phyloP scores from a whole-genome alignment of 2,329 filamentous ascomycete genomes.

The Leptographium radiaticola region DNA sequence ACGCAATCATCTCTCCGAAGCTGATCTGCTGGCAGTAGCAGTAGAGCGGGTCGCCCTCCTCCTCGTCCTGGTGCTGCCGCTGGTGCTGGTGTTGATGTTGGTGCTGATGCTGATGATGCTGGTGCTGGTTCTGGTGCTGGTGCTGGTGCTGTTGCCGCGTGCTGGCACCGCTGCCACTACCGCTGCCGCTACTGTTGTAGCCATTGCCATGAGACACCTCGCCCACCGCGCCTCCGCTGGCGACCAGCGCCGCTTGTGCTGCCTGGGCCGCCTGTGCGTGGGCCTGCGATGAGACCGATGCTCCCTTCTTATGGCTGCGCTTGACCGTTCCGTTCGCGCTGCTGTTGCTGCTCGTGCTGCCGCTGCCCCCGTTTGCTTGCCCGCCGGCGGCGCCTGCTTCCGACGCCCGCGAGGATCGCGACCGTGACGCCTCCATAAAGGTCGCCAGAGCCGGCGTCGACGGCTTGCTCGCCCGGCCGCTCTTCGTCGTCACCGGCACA shows the following conservation, averaged over 20 bases:
- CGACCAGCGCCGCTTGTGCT: conserved; percentile 14
- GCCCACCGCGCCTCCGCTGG: conserved; percentile 15
- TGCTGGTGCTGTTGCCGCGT: background rate
- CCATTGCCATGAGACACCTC: conserved; percentile 1
- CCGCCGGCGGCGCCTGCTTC: conserved; percentile 14
- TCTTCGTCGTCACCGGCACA: conserved; percentile 37
- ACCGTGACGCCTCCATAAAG: conserved; percentile 41
- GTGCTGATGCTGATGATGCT: too few species aligned
- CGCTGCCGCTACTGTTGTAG: conserved; percentile 7
- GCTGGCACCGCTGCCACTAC: background rate
- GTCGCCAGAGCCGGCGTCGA: conserved; percentile 49
- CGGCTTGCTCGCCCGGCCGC: conserved; percentile 52
- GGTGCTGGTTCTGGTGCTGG: background rate
- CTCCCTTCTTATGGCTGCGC: conserved; percentile 47
- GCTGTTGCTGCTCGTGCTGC: conserved; percentile 7
- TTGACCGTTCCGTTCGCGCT: conserved; percentile 25
- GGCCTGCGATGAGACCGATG: conserved; percentile 18
- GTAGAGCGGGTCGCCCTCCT: conserved; percentile 59
- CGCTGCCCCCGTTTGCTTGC: background rate
- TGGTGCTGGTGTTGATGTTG: conserved; percentile 10
- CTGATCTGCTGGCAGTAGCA: conserved; percentile 71
- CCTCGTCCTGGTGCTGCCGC: conserved; percentile 38
- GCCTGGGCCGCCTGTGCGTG: background rate
- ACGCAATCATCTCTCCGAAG: conserved; percentile 77
- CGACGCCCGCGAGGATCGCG: conserved; percentile 38